Evolutionary conservation across 139 green algal genomes (phyloP), one percentile per base, ranked within the genome.

Genomic region (Mesotaenium endlicherianum): DNA sequence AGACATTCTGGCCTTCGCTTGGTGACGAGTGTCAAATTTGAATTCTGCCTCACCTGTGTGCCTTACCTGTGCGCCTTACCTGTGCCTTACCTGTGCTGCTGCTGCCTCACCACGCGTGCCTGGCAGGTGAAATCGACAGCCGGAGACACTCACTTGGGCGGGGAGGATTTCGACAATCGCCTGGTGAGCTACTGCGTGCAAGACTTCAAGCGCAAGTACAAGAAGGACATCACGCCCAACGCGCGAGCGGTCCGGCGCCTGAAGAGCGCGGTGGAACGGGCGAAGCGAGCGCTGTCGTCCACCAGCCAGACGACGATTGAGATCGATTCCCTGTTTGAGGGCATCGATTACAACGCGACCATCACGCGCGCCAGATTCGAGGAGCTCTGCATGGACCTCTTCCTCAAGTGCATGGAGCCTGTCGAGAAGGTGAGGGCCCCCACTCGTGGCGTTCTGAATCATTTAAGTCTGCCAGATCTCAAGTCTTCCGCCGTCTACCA

Each of bases 371-470:
- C 95, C 1, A 93, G 95, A 58, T 98, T 99, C 71, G 96, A 98
- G 93, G 96, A 99, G 93, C 90, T 99, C 42, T 94, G 93, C 94
- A 98, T 99, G 95, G 96, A 99, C 91, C 85, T 99, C 75, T 99
- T 98, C 93, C 89, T 89, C 39, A 82, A 58, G 71, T 87, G 59
- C 60, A 87, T 87, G 81, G 81, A 87, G 40, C 81, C 81, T 26
- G 81, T 87, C 8, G 81, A 87, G 50, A 87, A 87, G 79, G 76
- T 77, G 60, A 64, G 53, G 26, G 26, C 20, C 26, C 20, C 26
- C 26, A 34, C 26, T 64, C 53, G 26, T 64, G 53, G 20, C 53
- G 20, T 64, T 26, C 26, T 64, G 53, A 34, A 20, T n/a, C n/a
- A n/a, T n/a, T n/a, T n/a, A n/a, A n/a, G n/a, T n/a, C n/a, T n/a